Evolutionary conservation across 257 asterid species (phyloP).

Genomic region (Asclepias syriaca): DNA sequence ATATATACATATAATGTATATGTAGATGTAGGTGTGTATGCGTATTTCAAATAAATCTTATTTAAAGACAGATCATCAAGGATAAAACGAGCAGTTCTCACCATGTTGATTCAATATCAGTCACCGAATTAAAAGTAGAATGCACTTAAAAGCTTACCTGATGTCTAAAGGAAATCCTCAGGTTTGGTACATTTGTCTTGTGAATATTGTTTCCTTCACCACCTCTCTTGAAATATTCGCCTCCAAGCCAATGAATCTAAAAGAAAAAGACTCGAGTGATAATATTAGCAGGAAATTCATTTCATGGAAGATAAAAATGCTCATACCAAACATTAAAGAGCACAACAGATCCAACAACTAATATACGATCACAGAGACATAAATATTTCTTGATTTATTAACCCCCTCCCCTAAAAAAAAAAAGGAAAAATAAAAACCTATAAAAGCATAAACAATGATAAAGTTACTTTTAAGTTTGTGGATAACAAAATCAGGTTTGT

Average conservation of each 20-base stretch:
- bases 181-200: slow-evolving; percentile 84
- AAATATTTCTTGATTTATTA: neutral
- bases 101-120: too few species aligned
- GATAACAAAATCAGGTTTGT: neutral
- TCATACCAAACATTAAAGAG: neutral
- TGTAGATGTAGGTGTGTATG: too few species aligned
- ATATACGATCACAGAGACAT: neutral
- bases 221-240: slow-evolving; percentile 60
- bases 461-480: neutral
- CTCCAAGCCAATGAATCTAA: slow-evolving; percentile 88
- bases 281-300: neutral
- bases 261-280: slow-evolving; percentile 1
- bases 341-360: neutral
- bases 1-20: too few species aligned
- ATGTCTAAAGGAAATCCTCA: slow-evolving; percentile 76
- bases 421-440: too few species aligned
- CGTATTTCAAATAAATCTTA: neutral
- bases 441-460: too few species aligned
- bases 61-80: neutral
- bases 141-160: slow-evolving; percentile 43
- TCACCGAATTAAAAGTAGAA: slow-evolving; percentile 4
- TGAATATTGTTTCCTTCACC: slow-evolving; percentile 75
- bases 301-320: neutral
- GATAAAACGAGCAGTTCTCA: neutral
- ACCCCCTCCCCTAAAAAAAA: too few species aligned